Conservation (phyloP, 805 yeast genomes). For the Candida caryicola region DNA sequence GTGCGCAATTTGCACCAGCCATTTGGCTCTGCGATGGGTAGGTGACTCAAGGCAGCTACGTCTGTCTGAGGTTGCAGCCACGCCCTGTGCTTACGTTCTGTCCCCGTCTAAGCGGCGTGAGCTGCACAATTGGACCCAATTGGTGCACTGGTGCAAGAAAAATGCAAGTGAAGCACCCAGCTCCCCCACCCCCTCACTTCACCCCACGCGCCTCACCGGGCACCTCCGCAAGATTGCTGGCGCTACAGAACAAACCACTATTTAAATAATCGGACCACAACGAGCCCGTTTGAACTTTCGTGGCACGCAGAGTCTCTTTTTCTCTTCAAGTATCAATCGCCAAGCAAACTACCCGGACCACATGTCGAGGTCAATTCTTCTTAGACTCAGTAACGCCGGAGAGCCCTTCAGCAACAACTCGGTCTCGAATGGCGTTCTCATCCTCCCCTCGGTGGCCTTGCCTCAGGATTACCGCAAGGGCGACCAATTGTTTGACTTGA, state of each 20-base stretch:
- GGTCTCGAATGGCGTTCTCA: slow-evolving; percentile 46
- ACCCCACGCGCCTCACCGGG: background rate
- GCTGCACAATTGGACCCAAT: too few species aligned
- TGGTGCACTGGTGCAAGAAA: too few species aligned
- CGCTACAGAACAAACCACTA: background rate
- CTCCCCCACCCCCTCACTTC: background rate
- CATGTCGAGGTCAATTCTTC: slow-evolving; percentile 37
- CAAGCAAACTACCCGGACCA: background rate
- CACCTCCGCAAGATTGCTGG: slow-evolving; percentile 1
- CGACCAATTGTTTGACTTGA: slow-evolving; percentile 48
- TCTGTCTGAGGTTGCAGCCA: background rate
- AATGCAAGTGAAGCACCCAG: background rate
- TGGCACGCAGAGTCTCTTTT: too few species aligned
- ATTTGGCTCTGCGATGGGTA: too few species aligned
- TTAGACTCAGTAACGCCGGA: slow-evolving; percentile 47
- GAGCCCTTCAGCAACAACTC: slow-evolving; percentile 40
- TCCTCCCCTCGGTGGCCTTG: slow-evolving; percentile 47
- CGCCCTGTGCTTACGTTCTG: background rate
- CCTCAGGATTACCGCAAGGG: slow-evolving; percentile 28
- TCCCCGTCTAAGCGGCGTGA: too few species aligned
- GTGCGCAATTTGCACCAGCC: too few species aligned
- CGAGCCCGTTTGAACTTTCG: too few species aligned
- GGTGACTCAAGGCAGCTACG: too few species aligned
- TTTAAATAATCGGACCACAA: background rate
- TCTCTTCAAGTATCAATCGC: background rate